Evolutionary conservation across 768 basidiomycete genomes (phyloP).

Genomic region (Boletus rubroflammeus): DNA sequence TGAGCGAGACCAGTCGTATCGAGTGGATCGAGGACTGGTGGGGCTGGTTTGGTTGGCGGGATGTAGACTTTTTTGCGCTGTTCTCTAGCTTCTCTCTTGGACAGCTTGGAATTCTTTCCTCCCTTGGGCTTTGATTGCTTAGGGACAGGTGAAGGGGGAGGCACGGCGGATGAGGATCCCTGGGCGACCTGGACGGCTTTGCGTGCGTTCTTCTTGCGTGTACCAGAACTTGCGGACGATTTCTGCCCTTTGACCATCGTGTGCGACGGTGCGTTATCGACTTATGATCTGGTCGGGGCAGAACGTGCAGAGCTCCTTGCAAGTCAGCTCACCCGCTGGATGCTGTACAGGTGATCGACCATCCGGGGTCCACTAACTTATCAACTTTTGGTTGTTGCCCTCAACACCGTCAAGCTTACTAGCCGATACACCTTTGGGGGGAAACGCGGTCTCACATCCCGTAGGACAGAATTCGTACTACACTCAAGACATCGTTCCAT

Average conservation of each 20-base stretch:
- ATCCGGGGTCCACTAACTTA: neutral
- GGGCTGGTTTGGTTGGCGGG: slow-evolving; percentile 75
- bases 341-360: neutral
- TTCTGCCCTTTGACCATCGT: slow-evolving; percentile 50
- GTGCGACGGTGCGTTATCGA: slow-evolving; percentile 1
- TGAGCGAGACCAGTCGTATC: slow-evolving; percentile 78
- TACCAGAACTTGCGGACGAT: slow-evolving; percentile 80
- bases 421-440: neutral
- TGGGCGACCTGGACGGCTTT: slow-evolving; percentile 46
- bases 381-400: neutral
- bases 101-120: slow-evolving; percentile 46
- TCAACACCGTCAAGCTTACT: neutral
- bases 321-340: neutral
- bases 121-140: slow-evolving; percentile 46
- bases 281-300: neutral
- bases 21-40: slow-evolving; percentile 77
- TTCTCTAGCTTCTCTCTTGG: slow-evolving; percentile 50
- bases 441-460: neutral
- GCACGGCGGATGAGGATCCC: slow-evolving; percentile 14
- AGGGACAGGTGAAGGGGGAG: slow-evolving; percentile 36
- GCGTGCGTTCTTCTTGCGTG: slow-evolving; percentile 90
- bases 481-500: no score
- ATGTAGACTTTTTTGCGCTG: slow-evolving; percentile 84
- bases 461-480: no score
- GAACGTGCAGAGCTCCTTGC: neutral